These are phyloP conservation scores for Ustilago sp. DNA, from an alignment of 1,284 basidiomycete species.

Conservation along the genomic window DNA sequence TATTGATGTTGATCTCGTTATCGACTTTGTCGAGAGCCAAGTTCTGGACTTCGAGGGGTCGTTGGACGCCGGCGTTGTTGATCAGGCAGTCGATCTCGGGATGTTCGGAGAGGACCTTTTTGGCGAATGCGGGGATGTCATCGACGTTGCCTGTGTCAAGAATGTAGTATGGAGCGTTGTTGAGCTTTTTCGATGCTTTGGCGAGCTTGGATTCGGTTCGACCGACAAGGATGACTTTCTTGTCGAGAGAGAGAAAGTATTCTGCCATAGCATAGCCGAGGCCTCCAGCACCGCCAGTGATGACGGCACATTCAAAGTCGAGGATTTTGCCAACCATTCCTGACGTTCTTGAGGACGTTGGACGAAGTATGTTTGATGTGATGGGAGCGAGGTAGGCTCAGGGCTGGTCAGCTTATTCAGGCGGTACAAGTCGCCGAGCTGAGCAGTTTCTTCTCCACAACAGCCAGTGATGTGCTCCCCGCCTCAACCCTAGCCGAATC, in stretches of 20 bases:
- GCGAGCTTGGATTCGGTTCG: conserved; percentile 69
- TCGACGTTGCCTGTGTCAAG: conserved; percentile 69
- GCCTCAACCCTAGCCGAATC: background rate
- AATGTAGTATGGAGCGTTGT: conserved; percentile 68
- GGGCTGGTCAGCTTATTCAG: background rate
- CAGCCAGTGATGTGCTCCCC: background rate
- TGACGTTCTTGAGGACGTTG: background rate
- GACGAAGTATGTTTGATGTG: background rate
- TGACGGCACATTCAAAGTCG: conserved; percentile 63
- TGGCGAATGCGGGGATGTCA: conserved; percentile 63
- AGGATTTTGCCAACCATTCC: conserved; percentile 40
- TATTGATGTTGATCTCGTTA: conserved; percentile 64
- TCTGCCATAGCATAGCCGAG: conserved; percentile 69
- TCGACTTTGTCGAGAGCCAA: conserved; percentile 61
- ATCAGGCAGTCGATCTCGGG: conserved; percentile 71
- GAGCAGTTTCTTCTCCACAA: background rate
- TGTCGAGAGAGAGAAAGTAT: conserved; percentile 67
- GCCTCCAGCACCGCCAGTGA: conserved; percentile 62
- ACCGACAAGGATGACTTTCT: conserved; percentile 70
- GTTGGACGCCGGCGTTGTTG: conserved; percentile 71
- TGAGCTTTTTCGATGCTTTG: conserved; percentile 64
- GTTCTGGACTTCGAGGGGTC: conserved; percentile 60
- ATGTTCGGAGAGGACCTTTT: conserved; percentile 68
- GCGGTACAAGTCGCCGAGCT: background rate
- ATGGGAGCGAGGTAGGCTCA: background rate